Base-by-base conservation (phyloP, 305 asterid genomes). In the Fraxinus xanthoxyloides region DNA sequence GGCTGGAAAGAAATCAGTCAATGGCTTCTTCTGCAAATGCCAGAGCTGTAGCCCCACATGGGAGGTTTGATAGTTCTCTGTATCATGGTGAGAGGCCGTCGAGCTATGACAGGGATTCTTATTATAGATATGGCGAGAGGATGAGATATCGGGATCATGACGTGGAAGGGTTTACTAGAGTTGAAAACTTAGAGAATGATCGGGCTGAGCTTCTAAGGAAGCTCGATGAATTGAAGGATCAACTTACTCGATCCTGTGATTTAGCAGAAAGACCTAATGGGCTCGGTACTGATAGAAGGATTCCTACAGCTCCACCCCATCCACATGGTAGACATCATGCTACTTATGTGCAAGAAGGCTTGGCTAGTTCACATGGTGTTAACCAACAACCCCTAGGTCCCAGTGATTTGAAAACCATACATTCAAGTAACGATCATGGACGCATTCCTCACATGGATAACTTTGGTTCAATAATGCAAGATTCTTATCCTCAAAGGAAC, bases 131-230 rank as follows among this genome's bases (percentile, higher is more conserved):
- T 80, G 92, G 85, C 40, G 90, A 85, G 82, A 86, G 86, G 56
- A 74, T 77, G 83, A 82, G 89, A 75, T 88, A 88, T 85, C 86
- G 65, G 21, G 90, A 89, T 67, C 89, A 76, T 84, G 87, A 80
- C 76, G 65, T 84, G 74, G 91, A 88, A 30, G 89, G 93, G 84
- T 67, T 80, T 59, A 88, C 87, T 70, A 84, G 91, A 75, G 89
- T 91, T 17, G 87, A 89, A 80, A 87, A 82, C 81, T 82, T 93
- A 74, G 99, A 92, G 78, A 88, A 88, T 38, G 92, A 91, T 46
- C 90, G 97, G 80, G 95, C 89, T 0, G 98, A 93, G 86, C 94
- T 95, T 67, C 85, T 95, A 7, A 90, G 89, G 82, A 95, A 88
- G 86, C 97, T 95, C 8, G 97, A 92, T 67, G 96, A 92, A 76